phyloP scores from a whole-genome alignment of 176 grass and related monocot genomes.

The Saccharum spontaneum region DNA sequence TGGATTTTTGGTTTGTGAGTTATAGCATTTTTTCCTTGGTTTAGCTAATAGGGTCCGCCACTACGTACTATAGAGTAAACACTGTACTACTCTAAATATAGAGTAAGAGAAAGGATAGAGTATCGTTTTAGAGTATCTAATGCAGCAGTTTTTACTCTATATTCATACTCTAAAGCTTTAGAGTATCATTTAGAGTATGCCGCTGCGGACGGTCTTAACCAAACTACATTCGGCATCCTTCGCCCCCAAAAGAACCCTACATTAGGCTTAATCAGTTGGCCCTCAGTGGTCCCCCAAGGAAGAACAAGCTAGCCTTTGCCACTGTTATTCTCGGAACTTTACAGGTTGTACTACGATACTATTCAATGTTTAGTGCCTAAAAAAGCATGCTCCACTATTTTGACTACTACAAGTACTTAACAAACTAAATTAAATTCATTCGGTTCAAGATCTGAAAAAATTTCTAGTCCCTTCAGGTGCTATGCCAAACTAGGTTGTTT shows the following conservation, averaged over 20 bases:
- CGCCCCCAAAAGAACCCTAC: not conserved
- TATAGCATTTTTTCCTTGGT: no score
- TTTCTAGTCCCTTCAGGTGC: conserved; percentile 24
- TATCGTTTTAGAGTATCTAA: no score
- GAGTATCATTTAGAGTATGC: no score
- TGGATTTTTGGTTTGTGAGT: no score
- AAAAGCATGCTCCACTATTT: not conserved
- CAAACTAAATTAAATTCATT: not conserved
- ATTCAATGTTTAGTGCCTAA: conserved; percentile 15
- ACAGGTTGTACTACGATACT: not conserved
- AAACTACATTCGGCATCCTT: not conserved
- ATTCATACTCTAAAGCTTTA: no score
- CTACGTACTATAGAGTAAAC: no score
- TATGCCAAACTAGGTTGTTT: not conserved
- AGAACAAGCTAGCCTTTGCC: not conserved
- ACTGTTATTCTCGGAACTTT: not conserved
- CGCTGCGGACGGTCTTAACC: no score
- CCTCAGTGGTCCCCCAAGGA: conserved; percentile 8
- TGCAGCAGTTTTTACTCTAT: no score
- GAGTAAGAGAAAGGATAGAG: no score
- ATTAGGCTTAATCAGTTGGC: not conserved
- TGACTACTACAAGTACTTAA: not conserved
- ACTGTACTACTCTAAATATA: no score
- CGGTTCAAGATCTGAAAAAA: not conserved
- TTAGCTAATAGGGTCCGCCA: no score